Evolutionary conservation across 371 early-diverging fungal species (phyloP), one percentile per base, ranked within the genome.

Genomic region (Lichtheimia ramosa): DNA sequence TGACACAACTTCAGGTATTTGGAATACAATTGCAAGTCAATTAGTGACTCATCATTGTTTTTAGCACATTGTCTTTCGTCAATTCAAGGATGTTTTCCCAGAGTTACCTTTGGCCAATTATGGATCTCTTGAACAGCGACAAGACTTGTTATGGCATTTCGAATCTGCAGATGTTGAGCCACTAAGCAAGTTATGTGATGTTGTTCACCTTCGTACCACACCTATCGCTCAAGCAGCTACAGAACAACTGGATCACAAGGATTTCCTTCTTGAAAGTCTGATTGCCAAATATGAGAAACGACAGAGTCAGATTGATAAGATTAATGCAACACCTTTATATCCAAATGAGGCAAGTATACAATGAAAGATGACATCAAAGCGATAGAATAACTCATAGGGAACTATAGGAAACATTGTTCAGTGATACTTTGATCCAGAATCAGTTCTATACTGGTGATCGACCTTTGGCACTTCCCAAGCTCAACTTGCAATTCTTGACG

Each of bases 401-500:
- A n/a, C 16, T n/a, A 7, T 46, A 77, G 78, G 54, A 72, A 18
- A 70, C 70, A 3, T 56, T 88, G 13, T 88, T 88, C 53, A 77
- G 74, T 55, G 84, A 85, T 43, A 72, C 77, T 3, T 62, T 86
- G 2, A 71, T 83, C 14, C 74, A 79, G 52, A 79, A 84, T 13
- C 84, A 88, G 62, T 72, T 72, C 48, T 93, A 90, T 65, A 64
- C 81, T 7, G 87, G 91, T 25, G 88, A 83, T 40, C 75, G 85
- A 15, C 88, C 90, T 20, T 68, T 95, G 13, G 84, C 94, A 0
- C 73, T 94, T 8, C 98, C 98, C 3, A 95, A 96, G 62, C 81
- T 98, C 43, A 91, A 91, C 56, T 77, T 97, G 24, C 99, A 98
- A 71, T 98, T 90, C 69, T 76, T 98, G 68, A 92, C 96, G 0